Conservation (phyloP, 176 grass and related monocot genomes). For the Musa itinerans region DNA sequence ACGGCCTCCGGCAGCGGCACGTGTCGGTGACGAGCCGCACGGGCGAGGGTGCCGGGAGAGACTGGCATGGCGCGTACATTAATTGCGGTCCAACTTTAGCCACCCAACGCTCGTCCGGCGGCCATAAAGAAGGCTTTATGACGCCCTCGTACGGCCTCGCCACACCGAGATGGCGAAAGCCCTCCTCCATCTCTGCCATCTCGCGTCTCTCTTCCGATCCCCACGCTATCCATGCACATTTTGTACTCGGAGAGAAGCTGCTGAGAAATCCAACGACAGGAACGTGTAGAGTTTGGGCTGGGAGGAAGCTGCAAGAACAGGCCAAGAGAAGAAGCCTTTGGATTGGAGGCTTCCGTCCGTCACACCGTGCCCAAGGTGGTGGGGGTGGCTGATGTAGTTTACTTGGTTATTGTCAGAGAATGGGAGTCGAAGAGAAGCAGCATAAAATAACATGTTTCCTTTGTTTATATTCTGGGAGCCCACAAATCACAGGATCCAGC, state of each 20-base stretch:
- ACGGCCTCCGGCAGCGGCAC: no score
- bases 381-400: neutral
- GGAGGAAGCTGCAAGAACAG: no score
- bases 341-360: neutral
- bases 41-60: no score
- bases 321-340: neutral
- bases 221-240: no score
- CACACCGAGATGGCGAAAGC: neutral
- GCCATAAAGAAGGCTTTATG: constrained; percentile 13
- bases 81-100: constrained; percentile 8
- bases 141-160: neutral
- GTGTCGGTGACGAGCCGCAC: no score
- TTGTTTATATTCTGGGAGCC: neutral
- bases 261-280: no score
- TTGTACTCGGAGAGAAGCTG: no score
- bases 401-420: neutral
- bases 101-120: constrained; percentile 15
- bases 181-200: no score
- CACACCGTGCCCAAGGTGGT: neutral
- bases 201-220: no score
- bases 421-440: neutral
- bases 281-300: no score
- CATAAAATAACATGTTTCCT: neutral
- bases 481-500: neutral
- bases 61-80: neutral